Percentiles rank a stretch among this genome's conserved stretches.
Evolutionary conservation across 495 filamentous ascomycete species (phyloP).

Genomic region (Hamigera avellanea): DNA sequence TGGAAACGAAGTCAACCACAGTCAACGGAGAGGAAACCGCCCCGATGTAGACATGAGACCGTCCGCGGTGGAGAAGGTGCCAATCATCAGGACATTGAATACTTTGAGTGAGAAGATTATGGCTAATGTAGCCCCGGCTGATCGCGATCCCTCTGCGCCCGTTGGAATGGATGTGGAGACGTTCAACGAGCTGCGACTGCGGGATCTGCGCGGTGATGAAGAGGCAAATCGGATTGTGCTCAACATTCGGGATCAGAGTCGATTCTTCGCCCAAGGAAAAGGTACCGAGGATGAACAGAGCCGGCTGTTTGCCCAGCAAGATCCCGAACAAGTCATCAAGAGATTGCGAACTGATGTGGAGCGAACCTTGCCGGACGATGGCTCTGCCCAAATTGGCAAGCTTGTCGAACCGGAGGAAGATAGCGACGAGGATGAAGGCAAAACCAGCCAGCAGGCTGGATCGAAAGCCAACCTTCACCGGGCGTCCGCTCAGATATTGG

Average conservation of each 20-base stretch:
- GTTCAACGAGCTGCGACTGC: conserved; percentile 62
- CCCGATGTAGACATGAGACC: conserved; percentile 85
- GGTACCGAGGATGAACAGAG: conserved; percentile 41
- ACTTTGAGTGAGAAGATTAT: conserved; percentile 82
- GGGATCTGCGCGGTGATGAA: conserved; percentile 66
- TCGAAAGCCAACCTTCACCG: conserved; percentile 24
- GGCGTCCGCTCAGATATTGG: conserved; percentile 31
- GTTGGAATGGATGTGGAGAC: conserved; percentile 65
- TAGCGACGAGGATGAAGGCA: conserved; percentile 39
- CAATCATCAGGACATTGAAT: conserved; percentile 79
- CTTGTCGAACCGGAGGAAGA: conserved; percentile 49
- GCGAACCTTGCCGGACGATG: conserved; percentile 35
- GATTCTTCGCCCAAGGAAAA: conserved; percentile 60
- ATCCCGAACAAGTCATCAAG: conserved; percentile 53
- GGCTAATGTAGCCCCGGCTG: conserved; percentile 67
- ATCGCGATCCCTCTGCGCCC: conserved; percentile 49
- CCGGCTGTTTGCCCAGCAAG: conserved; percentile 47
- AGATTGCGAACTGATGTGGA: conserved; percentile 53
- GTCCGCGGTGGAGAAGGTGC: conserved; percentile 48
- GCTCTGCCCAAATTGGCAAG: conserved; percentile 36
- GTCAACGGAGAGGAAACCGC: conserved; percentile 63
- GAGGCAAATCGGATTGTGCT: conserved; percentile 66
- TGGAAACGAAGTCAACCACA: conserved; percentile 87
- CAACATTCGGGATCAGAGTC: conserved; percentile 74
- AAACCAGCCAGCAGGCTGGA: conserved; percentile 30